Base-by-base conservation (phyloP, 164 flowering plant species). In the Magnolia changhungtana region DNA sequence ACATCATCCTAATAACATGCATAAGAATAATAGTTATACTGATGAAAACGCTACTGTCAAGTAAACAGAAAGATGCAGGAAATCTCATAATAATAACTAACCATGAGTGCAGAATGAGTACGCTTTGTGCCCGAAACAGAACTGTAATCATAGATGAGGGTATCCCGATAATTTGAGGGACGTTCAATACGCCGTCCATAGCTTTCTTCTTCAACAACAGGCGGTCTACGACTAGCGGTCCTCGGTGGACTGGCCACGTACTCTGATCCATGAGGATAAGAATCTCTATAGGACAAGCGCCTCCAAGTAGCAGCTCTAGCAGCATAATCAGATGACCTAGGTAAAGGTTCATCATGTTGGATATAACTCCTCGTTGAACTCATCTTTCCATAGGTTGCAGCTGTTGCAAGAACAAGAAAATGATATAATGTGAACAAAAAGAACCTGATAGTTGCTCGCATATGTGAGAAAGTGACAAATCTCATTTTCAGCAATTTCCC, bases 71-170 rank as follows among this genome's bases (percentile, higher is more conserved):
- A 52, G 71, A 20, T 51, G 31, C 29, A 67, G 21, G 11, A 72
- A 45, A 52, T 63, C 50, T 52, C 21, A 70, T 73, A 61, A 74
- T 7, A 14, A 49, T 9, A n/a, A 82, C 91, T 83, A 63, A 93
- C 98, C 94, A 93, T 8, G 45, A 37, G 45, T 6, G 91, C 85
- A 76, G 90, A 70, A 79, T 91, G 92, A 65, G 89, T 90, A 19
- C 99, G 93, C 78, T 95, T 95, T 50, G 96, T 87, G 27, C 98
- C 99, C 76, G 98, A 81, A 11, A 92, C 21, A 31, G 96, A 79
- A 23, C 89, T 95, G 82, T 91, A 95, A 74, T 92, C 96, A 75
- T 89, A 94, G 20, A 85, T 70, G 69, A 89, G 96, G n/a, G 84
- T 89, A 73, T 95, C 98, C 55, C 88, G 90, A 77, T 93, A 92